phyloP scores from a whole-genome alignment of 805 yeast species.

The Candida jianshihensis region DNA sequence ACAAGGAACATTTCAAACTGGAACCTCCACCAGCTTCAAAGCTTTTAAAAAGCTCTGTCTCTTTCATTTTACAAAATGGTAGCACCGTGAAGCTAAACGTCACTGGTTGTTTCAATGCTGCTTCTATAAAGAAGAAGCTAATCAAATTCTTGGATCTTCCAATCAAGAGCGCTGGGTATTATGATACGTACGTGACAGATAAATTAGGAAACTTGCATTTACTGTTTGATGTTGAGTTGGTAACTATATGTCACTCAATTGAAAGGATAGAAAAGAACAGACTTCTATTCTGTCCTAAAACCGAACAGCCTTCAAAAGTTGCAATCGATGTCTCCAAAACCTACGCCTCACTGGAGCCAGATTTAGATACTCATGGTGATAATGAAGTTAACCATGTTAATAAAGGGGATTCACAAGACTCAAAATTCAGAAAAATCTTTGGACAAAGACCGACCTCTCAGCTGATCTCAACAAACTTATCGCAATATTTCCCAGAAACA shows the following conservation, averaged over 20 bases:
- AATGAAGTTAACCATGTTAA: conserved; percentile 5
- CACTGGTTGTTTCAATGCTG: conserved; percentile 75
- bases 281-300: conserved; percentile 55
- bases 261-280: conserved; percentile 67
- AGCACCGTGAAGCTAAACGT: conserved; percentile 60
- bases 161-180: conserved; percentile 35
- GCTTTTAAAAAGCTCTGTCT: conserved; percentile 31
- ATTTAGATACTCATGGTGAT: conserved; percentile 3
- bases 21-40: conserved; percentile 14
- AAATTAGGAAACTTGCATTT: conserved; percentile 34
- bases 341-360: conserved; percentile 20
- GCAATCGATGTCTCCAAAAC: conserved; percentile 53
- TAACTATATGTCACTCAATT: conserved; percentile 72
- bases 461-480: conserved; percentile 79
- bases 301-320: conserved; percentile 54
- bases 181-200: conserved; percentile 57
- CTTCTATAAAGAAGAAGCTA: conserved; percentile 64
- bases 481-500: conserved; percentile 88
- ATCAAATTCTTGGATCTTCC: conserved; percentile 49
- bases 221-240: conserved; percentile 72
- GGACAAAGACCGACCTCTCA: conserved; percentile 94
- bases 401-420: conserved; percentile 10
- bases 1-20: conserved; percentile 11
- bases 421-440: conserved; percentile 37
- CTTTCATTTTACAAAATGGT: conserved; percentile 73